Evolutionary conservation across 129 eudicot genomes (phyloP).

Genomic region (Escallonia rubra): DNA sequence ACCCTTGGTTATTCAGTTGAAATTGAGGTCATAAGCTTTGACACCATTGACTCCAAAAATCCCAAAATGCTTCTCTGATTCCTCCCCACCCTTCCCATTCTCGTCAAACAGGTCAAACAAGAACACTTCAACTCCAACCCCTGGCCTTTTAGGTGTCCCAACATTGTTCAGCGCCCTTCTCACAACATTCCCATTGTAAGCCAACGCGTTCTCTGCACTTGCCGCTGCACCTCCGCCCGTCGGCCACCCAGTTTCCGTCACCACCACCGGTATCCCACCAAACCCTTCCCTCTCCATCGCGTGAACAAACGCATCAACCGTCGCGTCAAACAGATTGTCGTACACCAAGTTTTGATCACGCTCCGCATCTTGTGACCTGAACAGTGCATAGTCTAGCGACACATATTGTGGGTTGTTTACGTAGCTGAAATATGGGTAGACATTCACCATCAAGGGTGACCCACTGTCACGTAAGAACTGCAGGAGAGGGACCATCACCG

Average conservation of each 20-base stretch:
- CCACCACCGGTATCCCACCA: constrained; percentile 51
- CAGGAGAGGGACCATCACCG: constrained; percentile 35
- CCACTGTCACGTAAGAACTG: constrained; percentile 42
- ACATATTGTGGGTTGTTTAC: constrained; percentile 37
- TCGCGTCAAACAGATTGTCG: constrained; percentile 60
- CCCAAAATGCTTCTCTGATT: constrained; percentile 79
- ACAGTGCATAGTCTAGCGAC: constrained; percentile 47
- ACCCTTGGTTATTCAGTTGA: constrained; percentile 9
- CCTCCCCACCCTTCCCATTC: constrained; percentile 58
- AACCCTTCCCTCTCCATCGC: constrained; percentile 76
- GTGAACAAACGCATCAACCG: constrained; percentile 58
- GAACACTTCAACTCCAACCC: constrained; percentile 65
- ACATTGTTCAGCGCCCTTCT: constrained; percentile 40
- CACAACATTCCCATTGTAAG: constrained; percentile 64
- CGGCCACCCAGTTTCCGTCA: constrained; percentile 88
- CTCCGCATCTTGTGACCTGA: constrained; percentile 25
- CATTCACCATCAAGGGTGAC: constrained; percentile 76
- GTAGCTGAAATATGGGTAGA: constrained; percentile 74
- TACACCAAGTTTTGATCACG: constrained; percentile 38
- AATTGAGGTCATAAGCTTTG: constrained; percentile 63
- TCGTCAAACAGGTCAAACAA: constrained; percentile 79
- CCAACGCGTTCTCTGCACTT: constrained; percentile 51
- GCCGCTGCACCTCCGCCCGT: constrained; percentile 62
- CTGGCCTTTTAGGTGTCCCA: constrained; percentile 81
- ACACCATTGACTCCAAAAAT: constrained; percentile 59